Conservation (phyloP, 345 rosid species). For the Syzygium aromaticum region DNA sequence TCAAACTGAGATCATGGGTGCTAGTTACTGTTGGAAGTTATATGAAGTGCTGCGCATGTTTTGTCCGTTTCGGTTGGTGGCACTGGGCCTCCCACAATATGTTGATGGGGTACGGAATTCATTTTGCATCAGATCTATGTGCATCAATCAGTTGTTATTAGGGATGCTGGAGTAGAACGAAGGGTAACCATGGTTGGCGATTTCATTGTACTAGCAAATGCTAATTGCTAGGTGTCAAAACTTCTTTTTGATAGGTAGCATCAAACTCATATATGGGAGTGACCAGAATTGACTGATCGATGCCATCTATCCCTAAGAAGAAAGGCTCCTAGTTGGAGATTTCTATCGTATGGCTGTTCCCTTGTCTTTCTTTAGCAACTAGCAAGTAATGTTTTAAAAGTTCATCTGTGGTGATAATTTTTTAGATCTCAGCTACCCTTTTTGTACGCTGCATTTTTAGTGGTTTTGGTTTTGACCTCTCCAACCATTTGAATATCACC, state of each 20-base stretch:
- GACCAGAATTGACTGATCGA: background rate
- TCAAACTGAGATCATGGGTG: background rate
- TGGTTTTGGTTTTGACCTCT: background rate
- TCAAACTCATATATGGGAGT: background rate
- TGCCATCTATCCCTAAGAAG: background rate
- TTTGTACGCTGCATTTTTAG: background rate
- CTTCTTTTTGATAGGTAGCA: background rate
- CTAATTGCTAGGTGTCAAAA: background rate
- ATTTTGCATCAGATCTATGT: background rate
- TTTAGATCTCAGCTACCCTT: background rate
- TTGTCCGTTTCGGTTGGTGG: background rate
- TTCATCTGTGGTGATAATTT: background rate
- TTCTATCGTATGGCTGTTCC: background rate
- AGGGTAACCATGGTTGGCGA: background rate
- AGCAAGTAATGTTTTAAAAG: background rate
- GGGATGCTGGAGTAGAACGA: background rate
- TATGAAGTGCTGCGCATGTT: background rate
- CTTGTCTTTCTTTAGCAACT: background rate
- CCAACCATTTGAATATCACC: background rate
- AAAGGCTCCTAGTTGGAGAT: background rate
- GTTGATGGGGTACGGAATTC: background rate
- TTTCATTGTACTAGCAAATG: background rate
- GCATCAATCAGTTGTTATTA: background rate
- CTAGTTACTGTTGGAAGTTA: background rate
- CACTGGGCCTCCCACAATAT: background rate